Evolutionary conservation across 148 eudicot species (phyloP).

Genomic region (Rhododendron griersonianum): DNA sequence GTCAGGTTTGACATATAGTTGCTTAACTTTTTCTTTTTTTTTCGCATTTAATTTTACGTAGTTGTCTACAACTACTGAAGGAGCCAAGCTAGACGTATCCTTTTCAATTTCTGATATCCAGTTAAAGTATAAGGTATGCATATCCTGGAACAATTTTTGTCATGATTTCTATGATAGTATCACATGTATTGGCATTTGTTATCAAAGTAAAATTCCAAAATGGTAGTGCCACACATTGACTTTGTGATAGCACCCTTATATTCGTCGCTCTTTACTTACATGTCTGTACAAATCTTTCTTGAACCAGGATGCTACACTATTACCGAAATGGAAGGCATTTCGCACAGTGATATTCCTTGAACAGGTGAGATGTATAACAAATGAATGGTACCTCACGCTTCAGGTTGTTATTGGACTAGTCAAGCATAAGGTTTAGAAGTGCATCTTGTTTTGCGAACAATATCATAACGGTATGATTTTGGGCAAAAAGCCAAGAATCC

Average conservation of each 20-base stretch:
- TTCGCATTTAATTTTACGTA: background rate
- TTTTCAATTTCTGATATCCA: slow-evolving; percentile 49
- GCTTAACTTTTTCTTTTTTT: background rate
- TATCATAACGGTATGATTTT: background rate
- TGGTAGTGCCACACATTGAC: background rate
- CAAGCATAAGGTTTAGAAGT: background rate
- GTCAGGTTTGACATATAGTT: background rate
- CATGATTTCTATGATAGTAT: background rate
- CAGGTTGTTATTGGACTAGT: background rate
- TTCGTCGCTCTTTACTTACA: background rate
- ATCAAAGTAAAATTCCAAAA: background rate
- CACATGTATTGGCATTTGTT: background rate
- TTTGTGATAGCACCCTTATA: background rate
- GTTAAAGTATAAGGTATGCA: slow-evolving; percentile 59
- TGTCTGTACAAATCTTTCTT: slow-evolving; percentile 1
- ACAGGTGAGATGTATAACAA: slow-evolving; percentile 36
- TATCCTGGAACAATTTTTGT: background rate
- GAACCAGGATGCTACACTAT: slow-evolving; percentile 56
- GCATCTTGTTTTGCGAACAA: background rate
- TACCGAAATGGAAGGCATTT: slow-evolving; percentile 83
- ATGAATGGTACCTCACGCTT: background rate
- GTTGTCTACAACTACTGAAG: slow-evolving; percentile 31
- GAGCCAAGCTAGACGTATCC: slow-evolving; percentile 29
- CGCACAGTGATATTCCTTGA: slow-evolving; percentile 76
- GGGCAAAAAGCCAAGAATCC: background rate